Base-by-base conservation (phyloP, 768 basidiomycete genomes). In the Vishniacozyma victoriae region DNA sequence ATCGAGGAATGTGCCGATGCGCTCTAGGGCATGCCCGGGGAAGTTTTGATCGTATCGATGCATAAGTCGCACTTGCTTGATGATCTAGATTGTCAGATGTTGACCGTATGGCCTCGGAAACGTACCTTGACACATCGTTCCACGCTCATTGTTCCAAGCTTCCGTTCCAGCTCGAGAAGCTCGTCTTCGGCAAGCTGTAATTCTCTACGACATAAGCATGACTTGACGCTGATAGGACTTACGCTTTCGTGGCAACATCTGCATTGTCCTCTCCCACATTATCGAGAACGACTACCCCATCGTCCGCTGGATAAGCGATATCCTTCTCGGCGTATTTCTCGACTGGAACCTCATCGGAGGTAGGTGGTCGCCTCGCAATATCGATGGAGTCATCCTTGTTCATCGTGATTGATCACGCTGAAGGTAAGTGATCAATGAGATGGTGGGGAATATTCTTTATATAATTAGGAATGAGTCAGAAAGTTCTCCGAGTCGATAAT, bases 1-100 rank as follows among this genome's bases (percentile, higher is more conserved):
- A 29, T 41, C 18, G 27, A 64, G 33, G 49, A 64, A 64, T 1
- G 43, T 23, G n/a, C 46, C 35, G 11, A 64, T 58, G 15, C 46
- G 26, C 4, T 52, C 50, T n/a, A 64, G 42, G 5, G 52, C 48
- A 3, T 29, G 11, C 0, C n/a, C 27, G 29, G 59, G 51, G 52
- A 64, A 64, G 51, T 64, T 64, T 27, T 64, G 62, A 26, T 64
- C 62, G 35, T 60, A 48, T 20, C 43, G 22, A 43, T 64, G 62
- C 42, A 64, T 48, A 4, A 44, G 41, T 25, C 29, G 23, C 5
- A 56, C 33, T 41, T 60, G 50, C 13, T 27, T 29, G 39, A 54
- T 46, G 41, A 60, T 60, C 58, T 60, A n/a, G n/a, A n/a, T n/a
- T n/a, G n/a, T n/a, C n/a, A n/a, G n/a, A n/a, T n/a, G n/a, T n/a